Evolutionary conservation across 768 basidiomycete species (phyloP).

Genomic region (Termitomyces sp.): DNA sequence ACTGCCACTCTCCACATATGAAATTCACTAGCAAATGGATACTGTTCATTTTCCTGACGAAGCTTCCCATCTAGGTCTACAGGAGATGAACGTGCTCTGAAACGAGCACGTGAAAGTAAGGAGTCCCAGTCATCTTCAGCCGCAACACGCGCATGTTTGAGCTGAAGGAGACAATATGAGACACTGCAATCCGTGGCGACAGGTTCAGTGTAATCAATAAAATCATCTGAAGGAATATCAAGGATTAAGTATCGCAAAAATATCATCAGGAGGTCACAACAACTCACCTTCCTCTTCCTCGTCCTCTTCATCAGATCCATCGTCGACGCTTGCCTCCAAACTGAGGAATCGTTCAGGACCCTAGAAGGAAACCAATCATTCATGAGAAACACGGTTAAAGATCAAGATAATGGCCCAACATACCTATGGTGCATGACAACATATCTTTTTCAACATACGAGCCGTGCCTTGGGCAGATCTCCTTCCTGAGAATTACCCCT

Average conservation of each 20-base stretch:
- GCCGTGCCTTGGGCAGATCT: too few relatives aligned
- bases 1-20: slow-evolving; percentile 1
- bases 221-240: background rate
- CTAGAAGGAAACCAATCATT: too few relatives aligned
- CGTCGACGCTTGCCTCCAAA: background rate
- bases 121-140: background rate
- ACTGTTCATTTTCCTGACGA: background rate
- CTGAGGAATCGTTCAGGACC: background rate
- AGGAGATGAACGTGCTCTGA: background rate
- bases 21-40: background rate
- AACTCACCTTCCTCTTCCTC: background rate
- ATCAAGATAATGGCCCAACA: too few relatives aligned
- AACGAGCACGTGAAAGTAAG: background rate
- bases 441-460: too few relatives aligned
- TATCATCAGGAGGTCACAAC: background rate
- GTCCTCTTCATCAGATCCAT: background rate
- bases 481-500: too few relatives aligned
- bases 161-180: background rate
- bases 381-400: too few relatives aligned
- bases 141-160: background rate
- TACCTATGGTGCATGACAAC: too few relatives aligned
- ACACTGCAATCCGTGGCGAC: background rate
- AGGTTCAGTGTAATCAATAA: background rate
- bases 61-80: too few relatives aligned
- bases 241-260: background rate